Conservation (phyloP, 2,329 filamentous ascomycete genomes). For the Calonectria hongkongensis region DNA sequence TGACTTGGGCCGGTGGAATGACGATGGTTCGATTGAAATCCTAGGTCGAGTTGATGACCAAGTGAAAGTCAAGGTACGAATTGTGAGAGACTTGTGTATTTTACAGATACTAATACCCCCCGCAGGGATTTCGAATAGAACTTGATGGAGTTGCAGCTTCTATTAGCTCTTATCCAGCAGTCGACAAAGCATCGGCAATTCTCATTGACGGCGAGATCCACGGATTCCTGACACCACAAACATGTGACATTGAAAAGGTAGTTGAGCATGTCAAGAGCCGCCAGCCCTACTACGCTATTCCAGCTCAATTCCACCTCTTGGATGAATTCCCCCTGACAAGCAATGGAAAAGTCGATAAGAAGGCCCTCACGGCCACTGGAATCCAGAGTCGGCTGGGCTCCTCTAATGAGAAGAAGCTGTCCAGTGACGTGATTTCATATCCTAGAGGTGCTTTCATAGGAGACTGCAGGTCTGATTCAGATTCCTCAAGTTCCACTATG, state of each 20-base stretch:
- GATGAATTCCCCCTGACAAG: slow-evolving; percentile 68
- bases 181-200: slow-evolving; percentile 68
- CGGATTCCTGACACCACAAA: slow-evolving; percentile 67
- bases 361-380: slow-evolving; percentile 56
- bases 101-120: neutral
- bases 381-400: neutral
- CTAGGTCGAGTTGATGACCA: slow-evolving; percentile 76
- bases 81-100: no score
- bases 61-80: slow-evolving; percentile 73
- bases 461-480: slow-evolving; percentile 46
- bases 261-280: slow-evolving; percentile 62
- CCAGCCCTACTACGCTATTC: slow-evolving; percentile 74
- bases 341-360: slow-evolving; percentile 76
- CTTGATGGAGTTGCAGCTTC: slow-evolving; percentile 73
- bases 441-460: slow-evolving; percentile 40
- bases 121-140: slow-evolving; percentile 75
- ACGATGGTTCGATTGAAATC: slow-evolving; percentile 73
- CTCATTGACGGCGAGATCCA: slow-evolving; percentile 69
- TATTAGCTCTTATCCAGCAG: slow-evolving; percentile 65
- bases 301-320: slow-evolving; percentile 65
- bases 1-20: slow-evolving; percentile 72
- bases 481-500: slow-evolving; percentile 55
- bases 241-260: slow-evolving; percentile 60
- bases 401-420: neutral
- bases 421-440: neutral